These are phyloP conservation scores for Cyberlindnera xylosilytica DNA, from an alignment of 805 yeast genomes.

Conservation along the genomic window DNA sequence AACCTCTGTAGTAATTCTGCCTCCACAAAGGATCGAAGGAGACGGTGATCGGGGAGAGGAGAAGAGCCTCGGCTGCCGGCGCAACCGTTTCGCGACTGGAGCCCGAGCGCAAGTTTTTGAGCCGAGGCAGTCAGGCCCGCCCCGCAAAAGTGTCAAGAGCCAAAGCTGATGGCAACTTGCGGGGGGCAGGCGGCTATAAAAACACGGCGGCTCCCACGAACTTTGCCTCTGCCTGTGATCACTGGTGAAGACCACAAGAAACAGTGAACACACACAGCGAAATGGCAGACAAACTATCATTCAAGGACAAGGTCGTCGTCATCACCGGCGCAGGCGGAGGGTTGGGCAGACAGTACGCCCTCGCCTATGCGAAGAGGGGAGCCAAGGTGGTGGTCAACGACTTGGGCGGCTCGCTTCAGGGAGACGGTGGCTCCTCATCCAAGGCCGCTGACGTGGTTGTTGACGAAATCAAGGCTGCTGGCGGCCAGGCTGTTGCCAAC, in stretches of 20 bases:
- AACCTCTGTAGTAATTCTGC: no score
- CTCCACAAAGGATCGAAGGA: no score
- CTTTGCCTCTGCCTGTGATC: no score
- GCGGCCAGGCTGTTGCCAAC: constrained; percentile 91
- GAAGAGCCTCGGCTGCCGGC: neutral
- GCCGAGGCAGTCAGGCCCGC: constrained; percentile 1
- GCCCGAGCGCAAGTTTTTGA: neutral
- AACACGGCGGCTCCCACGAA: no score
- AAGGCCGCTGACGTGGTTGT: constrained; percentile 89
- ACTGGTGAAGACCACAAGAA: no score
- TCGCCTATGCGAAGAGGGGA: constrained; percentile 84
- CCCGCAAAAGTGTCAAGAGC: constrained; percentile 4
- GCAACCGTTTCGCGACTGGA: neutral
- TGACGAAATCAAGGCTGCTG: constrained; percentile 68
- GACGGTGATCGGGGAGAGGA: no score
- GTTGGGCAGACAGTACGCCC: constrained; percentile 82
- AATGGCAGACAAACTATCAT: constrained; percentile 39
- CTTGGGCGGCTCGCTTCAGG: constrained; percentile 79
- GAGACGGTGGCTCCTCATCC: constrained; percentile 64
- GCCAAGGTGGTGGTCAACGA: constrained; percentile 96
- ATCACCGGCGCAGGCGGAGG: constrained; percentile 99
- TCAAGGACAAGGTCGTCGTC: constrained; percentile 83
- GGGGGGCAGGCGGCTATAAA: neutral
- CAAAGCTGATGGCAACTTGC: no score
- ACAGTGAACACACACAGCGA: neutral